Conservation (phyloP, 768 basidiomycete species). For the Pisolithus sp. region DNA sequence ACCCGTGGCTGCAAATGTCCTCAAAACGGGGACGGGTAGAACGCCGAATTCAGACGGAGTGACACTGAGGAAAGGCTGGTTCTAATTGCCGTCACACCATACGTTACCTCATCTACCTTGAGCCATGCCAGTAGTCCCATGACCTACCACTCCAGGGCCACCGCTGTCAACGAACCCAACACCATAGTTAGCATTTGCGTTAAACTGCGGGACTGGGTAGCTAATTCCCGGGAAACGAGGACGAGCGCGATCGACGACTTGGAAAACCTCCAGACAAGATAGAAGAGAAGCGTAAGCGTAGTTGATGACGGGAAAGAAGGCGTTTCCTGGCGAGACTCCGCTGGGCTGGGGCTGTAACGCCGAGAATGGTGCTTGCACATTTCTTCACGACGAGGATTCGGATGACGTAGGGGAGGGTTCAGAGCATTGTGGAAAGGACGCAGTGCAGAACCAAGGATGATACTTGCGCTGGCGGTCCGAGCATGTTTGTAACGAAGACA, state of each 20-base stretch:
- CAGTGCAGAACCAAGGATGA: slow-evolving; percentile 68
- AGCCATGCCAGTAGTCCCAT: slow-evolving; percentile 46
- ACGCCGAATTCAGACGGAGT: no score
- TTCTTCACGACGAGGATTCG: slow-evolving; percentile 14
- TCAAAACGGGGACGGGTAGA: no score
- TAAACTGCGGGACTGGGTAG: slow-evolving; percentile 58
- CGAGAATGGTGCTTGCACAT: slow-evolving; percentile 36
- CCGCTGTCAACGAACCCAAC: slow-evolving; percentile 65
- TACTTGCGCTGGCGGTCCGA: slow-evolving; percentile 69
- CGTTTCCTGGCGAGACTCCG: slow-evolving; percentile 37
- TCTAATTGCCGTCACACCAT: slow-evolving; percentile 27
- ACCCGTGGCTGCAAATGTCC: no score
- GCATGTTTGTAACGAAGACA: slow-evolving; percentile 71
- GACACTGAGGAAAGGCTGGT: background rate
- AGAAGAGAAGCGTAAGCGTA: slow-evolving; percentile 53
- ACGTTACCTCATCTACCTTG: slow-evolving; percentile 37
- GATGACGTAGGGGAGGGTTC: slow-evolving; percentile 40
- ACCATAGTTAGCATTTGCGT: slow-evolving; percentile 65
- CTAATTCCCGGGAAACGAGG: slow-evolving; percentile 64
- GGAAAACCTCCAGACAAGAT: slow-evolving; percentile 78
- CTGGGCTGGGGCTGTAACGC: slow-evolving; percentile 43
- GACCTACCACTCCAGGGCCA: slow-evolving; percentile 37
- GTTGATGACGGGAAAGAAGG: slow-evolving; percentile 39
- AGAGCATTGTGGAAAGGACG: slow-evolving; percentile 69
- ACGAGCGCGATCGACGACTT: slow-evolving; percentile 67